A percentile compares a stretch with the other conserved stretches of the same genome.
Conservation (phyloP, 164 flowering plant genomes). For the Chloranthus sessilifolius region DNA sequence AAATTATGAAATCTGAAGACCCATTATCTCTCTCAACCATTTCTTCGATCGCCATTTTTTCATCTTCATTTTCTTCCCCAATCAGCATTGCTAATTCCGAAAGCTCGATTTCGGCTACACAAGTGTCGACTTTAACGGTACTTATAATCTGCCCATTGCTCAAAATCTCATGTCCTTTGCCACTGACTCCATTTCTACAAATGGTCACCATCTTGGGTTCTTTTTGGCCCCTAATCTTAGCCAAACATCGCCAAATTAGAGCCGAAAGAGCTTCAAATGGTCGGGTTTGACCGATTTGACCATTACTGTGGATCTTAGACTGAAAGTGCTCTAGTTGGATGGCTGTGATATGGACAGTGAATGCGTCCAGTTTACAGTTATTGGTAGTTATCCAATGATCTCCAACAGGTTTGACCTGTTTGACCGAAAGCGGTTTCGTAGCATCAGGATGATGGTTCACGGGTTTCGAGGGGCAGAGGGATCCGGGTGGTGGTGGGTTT, state of each 20-base stretch:
- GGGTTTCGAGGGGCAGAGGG: background rate
- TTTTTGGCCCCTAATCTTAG: constrained; percentile 30
- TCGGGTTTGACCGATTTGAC: constrained; percentile 5
- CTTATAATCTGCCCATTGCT: constrained; percentile 39
- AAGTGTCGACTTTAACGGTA: constrained; percentile 32
- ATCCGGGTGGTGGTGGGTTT: constrained; percentile 10
- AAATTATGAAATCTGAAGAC: constrained; percentile 35
- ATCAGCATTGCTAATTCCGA: constrained; percentile 37
- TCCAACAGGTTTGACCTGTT: constrained; percentile 38
- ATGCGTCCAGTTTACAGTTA: constrained; percentile 33
- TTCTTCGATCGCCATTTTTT: constrained; percentile 28
- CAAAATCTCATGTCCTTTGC: constrained; percentile 16
- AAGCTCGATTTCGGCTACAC: constrained; percentile 20
- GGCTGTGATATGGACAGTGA: constrained; percentile 31
- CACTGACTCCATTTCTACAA: constrained; percentile 16
- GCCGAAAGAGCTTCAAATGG: constrained; percentile 50
- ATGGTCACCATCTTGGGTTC: constrained; percentile 39
- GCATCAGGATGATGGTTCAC: background rate
- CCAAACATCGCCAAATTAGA: constrained; percentile 55
- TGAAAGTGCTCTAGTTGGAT: constrained; percentile 27
- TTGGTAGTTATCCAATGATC: constrained; percentile 41
- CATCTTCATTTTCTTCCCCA: constrained; percentile 21
- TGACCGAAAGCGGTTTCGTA: constrained; percentile 24
- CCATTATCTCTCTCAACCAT: constrained; percentile 30
- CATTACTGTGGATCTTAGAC: constrained; percentile 22